Evolutionary conservation across 2,329 filamentous ascomycete species (phyloP).

Genomic region (Diaporthe helianthi): DNA sequence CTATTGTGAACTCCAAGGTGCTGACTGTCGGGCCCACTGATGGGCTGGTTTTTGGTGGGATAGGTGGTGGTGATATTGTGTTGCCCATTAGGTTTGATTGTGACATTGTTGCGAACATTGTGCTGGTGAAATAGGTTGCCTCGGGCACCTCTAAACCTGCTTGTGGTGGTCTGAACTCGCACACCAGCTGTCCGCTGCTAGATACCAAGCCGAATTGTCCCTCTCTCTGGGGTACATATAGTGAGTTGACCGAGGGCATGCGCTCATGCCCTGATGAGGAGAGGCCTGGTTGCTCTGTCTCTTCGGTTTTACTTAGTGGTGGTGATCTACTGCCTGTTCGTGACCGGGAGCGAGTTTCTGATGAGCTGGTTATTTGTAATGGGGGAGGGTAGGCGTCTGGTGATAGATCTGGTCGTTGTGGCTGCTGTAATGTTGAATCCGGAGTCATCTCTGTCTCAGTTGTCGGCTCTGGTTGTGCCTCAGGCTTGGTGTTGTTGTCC

Average conservation of each 20-base stretch:
- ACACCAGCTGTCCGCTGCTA: slow-evolving; percentile 18
- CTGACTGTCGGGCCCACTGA: background rate
- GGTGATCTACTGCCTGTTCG: background rate
- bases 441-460: background rate
- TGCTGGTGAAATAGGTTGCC: background rate
- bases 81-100: background rate
- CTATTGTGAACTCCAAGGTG: background rate
- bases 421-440: background rate
- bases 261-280: background rate
- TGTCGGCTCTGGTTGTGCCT: background rate
- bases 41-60: background rate
- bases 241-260: background rate
- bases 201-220: slow-evolving; percentile 6
- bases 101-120: background rate
- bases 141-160: background rate
- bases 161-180: background rate
- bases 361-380: background rate
- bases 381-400: background rate
- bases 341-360: background rate
- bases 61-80: background rate
- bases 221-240: slow-evolving; percentile 1
- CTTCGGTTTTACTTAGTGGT: background rate
- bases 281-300: background rate
- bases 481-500: background rate
- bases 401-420: background rate